A percentile compares a stretch with the other conserved stretches of the same genome.
Conservation (phyloP, 441 rosid genomes). For the Brassica balearica region DNA sequence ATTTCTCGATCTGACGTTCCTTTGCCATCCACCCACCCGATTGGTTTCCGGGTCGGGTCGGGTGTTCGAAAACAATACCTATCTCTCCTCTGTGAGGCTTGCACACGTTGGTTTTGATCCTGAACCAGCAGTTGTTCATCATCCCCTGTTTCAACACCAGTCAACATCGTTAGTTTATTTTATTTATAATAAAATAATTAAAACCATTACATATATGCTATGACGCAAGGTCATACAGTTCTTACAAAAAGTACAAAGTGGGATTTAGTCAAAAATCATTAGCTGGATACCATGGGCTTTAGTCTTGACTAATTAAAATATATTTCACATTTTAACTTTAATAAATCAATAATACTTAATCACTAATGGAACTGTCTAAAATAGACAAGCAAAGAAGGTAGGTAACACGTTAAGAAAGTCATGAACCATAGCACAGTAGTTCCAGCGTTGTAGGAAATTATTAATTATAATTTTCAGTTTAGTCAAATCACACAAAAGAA, state of each 20-base stretch:
- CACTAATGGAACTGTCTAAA: slow-evolving; percentile 31
- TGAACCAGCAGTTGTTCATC: slow-evolving; percentile 99
- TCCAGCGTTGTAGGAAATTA: slow-evolving; percentile 44
- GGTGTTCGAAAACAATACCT: slow-evolving; percentile 89
- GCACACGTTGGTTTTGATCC: slow-evolving; percentile 75
- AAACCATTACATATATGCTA: too few species aligned
- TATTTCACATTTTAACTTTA: not conserved
- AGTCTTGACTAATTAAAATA: slow-evolving; percentile 5
- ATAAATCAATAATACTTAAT: not conserved
- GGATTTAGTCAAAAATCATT: slow-evolving; percentile 20
- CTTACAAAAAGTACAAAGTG: too few species aligned
- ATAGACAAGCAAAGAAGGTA: slow-evolving; percentile 31
- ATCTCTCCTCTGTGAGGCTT: slow-evolving; percentile 84
- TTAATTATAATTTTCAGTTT: not conserved
- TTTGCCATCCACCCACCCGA: slow-evolving; percentile 99
- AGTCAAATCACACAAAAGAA: slow-evolving; percentile 5
- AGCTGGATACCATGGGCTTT: slow-evolving; percentile 26
- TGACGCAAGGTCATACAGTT: too few species aligned
- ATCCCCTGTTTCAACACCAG: slow-evolving; percentile 66
- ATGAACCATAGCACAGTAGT: slow-evolving; percentile 6
- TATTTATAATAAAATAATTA: too few species aligned
- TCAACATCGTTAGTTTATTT: not conserved
- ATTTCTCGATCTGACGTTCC: slow-evolving; percentile 68
- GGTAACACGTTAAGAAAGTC: slow-evolving; percentile 37
- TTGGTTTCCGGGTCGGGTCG: slow-evolving; percentile 87